These are phyloP conservation scores for Nicotiana sylvestris DNA, from an alignment of 257 asterid species.

Conservation along the genomic window DNA sequence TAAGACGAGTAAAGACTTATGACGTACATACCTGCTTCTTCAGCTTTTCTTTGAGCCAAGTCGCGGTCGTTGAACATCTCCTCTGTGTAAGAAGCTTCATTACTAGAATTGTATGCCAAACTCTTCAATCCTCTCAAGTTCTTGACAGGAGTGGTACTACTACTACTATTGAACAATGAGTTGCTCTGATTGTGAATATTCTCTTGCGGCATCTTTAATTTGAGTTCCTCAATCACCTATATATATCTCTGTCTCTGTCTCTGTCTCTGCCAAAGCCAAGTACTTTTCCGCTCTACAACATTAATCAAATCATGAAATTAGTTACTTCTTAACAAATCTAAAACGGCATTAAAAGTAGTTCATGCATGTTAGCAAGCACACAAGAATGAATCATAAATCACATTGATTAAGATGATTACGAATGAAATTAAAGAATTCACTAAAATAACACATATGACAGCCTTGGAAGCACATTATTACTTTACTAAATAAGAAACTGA, in stretches of 20 bases:
- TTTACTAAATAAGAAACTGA: background rate
- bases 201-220: conserved; percentile 62
- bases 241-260: background rate
- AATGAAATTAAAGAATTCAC: background rate
- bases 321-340: no score
- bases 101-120: conserved; percentile 32
- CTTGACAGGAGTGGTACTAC: conserved; percentile 44
- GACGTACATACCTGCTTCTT: conserved; percentile 61
- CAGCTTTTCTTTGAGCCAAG: conserved; percentile 85
- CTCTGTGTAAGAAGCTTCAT: conserved; percentile 35
- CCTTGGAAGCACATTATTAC: background rate
- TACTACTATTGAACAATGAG: background rate
- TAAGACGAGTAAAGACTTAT: background rate
- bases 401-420: background rate
- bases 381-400: conserved; percentile 3
- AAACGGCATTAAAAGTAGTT: background rate
- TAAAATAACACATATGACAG: no score
- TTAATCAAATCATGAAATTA: background rate
- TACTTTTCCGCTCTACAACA: no score
- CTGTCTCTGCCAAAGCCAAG: background rate
- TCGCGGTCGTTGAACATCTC: conserved; percentile 65
- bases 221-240: background rate
- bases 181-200: conserved; percentile 12
- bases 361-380: background rate
- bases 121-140: conserved; percentile 60